These are phyloP conservation scores for Leucocoprinus birnbaumii DNA, from an alignment of 768 basidiomycete species.

Conservation along the genomic window DNA sequence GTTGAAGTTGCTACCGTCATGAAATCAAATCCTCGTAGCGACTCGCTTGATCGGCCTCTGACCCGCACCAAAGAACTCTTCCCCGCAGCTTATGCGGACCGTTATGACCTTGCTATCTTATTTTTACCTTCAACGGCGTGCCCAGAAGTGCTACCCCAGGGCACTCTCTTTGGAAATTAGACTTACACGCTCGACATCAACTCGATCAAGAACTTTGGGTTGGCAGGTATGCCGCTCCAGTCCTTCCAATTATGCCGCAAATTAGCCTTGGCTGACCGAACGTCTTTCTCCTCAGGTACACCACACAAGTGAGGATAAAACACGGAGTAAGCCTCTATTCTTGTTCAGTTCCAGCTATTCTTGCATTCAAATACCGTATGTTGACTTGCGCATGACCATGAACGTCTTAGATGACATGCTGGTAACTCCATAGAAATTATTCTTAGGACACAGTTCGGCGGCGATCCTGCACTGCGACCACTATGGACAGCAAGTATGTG, in stretches of 20 bases:
- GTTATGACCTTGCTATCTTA: not conserved
- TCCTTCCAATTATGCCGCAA: not conserved
- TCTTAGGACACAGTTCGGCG: not conserved
- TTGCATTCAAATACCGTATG: too few species aligned
- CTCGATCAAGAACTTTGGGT: not conserved
- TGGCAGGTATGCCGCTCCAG: not conserved
- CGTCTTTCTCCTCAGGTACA: not conserved
- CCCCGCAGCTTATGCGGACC: conserved; percentile 7
- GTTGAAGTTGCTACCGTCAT: not conserved
- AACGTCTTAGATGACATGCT: not conserved
- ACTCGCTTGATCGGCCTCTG: not conserved
- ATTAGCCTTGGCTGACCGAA: conserved; percentile 1
- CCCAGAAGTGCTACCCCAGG: not conserved
- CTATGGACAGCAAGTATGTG: not conserved
- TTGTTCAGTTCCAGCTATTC: not conserved
- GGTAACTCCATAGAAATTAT: conserved; percentile 1
- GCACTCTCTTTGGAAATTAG: conserved; percentile 8
- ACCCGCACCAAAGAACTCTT: not conserved
- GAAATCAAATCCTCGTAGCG: not conserved
- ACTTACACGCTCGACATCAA: conserved; percentile 5
- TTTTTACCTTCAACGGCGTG: not conserved
- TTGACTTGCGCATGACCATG: conserved; percentile 1
- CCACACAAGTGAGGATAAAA: conserved; percentile 2
- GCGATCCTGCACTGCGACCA: not conserved
- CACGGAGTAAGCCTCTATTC: not conserved